Conservation (phyloP, 1,284 basidiomycete species). For the Moesziomyces aphidis region DNA sequence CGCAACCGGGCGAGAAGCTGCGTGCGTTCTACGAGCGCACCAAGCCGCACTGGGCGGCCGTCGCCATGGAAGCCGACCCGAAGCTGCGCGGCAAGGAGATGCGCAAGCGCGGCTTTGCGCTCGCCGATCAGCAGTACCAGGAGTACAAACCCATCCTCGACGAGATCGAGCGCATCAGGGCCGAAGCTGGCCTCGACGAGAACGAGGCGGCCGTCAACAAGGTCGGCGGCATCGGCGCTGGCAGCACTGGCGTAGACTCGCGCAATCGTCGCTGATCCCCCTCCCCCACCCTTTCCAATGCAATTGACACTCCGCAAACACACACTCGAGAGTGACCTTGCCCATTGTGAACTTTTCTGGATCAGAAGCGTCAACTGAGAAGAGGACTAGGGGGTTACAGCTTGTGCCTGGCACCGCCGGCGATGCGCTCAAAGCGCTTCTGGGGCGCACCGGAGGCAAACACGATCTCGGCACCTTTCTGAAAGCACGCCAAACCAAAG, state of each 20-base stretch:
- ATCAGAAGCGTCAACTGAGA: not conserved
- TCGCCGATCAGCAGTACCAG: conserved; percentile 60
- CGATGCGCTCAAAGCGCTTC: conserved; percentile 41
- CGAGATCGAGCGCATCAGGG: conserved; percentile 81
- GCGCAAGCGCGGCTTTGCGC: conserved; percentile 74
- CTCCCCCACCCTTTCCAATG: too few relatives aligned
- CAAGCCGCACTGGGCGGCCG: conserved; percentile 78
- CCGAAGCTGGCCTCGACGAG: conserved; percentile 86
- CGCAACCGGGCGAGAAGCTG: conserved; percentile 87
- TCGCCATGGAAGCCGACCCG: conserved; percentile 72
- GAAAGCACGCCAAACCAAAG: not conserved
- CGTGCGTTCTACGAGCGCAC: conserved; percentile 84
- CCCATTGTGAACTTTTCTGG: not conserved
- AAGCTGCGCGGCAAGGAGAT: conserved; percentile 83
- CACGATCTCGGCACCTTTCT: conserved; percentile 51
- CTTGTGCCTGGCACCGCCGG: conserved; percentile 52
- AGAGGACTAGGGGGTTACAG: conserved; percentile 12
- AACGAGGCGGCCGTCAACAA: conserved; percentile 73
- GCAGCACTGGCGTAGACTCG: conserved; percentile 48
- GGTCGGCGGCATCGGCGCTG: conserved; percentile 42
- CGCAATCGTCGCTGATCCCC: conserved; percentile 38
- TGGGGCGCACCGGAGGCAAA: conserved; percentile 45
- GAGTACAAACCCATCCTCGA: conserved; percentile 66
- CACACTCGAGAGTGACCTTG: not conserved
- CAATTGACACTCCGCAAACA: not conserved